Evolutionary conservation across 257 asterid species (phyloP).

Genomic region (Solanum paucissectum): DNA sequence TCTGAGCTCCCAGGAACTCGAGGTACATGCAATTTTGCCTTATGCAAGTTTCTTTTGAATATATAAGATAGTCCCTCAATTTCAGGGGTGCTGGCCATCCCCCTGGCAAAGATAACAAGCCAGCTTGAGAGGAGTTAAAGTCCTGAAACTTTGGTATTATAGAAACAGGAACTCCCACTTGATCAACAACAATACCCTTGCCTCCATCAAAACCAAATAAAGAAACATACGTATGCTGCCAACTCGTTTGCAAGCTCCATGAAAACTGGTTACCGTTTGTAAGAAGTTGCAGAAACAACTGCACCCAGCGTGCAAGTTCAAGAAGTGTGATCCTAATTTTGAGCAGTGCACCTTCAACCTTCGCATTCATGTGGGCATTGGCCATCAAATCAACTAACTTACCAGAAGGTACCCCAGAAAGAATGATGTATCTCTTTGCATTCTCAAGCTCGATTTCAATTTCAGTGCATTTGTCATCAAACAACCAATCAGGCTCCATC

Average conservation of each 20-base stretch:
- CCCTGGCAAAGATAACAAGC: slow-evolving; percentile 56
- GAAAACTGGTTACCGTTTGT: slow-evolving; percentile 52
- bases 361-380: slow-evolving; percentile 68
- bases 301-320: slow-evolving; percentile 93
- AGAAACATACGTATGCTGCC: slow-evolving; percentile 83
- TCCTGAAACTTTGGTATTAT: slow-evolving; percentile 26
- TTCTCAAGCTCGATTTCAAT: slow-evolving; percentile 57
- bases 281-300: slow-evolving; percentile 67
- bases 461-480: slow-evolving; percentile 17
- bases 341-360: slow-evolving; percentile 49
- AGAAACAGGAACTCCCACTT: slow-evolving; percentile 30
- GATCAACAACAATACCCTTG: slow-evolving; percentile 45
- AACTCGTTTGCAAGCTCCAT: slow-evolving; percentile 87
- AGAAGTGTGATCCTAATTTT: slow-evolving; percentile 62
- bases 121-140: slow-evolving; percentile 32
- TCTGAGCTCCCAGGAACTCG: slow-evolving; percentile 57
- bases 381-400: slow-evolving; percentile 74
- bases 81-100: slow-evolving; percentile 90
- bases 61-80: slow-evolving; percentile 48
- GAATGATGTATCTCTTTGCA: slow-evolving; percentile 53
- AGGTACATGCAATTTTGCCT: slow-evolving; percentile 58
- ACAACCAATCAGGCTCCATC: slow-evolving; percentile 67
- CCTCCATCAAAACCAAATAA: slow-evolving; percentile 75
- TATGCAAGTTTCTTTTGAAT: slow-evolving; percentile 58
- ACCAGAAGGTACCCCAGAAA: slow-evolving; percentile 71